Base-by-base conservation (phyloP, 352 stramenopile genomes). In the Globisporangium echinulatum region DNA sequence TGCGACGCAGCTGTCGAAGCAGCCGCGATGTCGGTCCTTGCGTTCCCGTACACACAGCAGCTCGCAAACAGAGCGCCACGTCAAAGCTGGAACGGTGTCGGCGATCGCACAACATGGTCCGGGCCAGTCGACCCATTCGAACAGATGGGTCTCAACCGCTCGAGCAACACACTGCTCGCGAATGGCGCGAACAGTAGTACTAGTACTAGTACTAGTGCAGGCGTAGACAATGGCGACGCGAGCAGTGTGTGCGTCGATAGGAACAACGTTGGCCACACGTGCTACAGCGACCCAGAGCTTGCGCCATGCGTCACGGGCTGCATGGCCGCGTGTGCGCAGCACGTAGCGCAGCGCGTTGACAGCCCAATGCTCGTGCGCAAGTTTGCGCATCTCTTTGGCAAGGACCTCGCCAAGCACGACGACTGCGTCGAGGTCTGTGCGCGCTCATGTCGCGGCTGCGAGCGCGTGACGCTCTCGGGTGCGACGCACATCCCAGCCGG, bases 361-460 rank as follows among this genome's bases (percentile, higher is more conserved):
- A 64, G 69, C 5, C 51, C 68, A n/a, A 51, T 58, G 15, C 70
- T 90, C 13, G 78, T 78, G 52, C 38, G 49, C 11, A 44, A 77
- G 56, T 92, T 90, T 48, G 68, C 64, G 40, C 78, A 88, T 59
- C 59, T 92, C 10, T 90, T 92, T 54, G 80, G 82, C 57, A 87
- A 89, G 53, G 67, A 89, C 46, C 63, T 92, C 53, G 56, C 53
- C 5, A 74, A 75, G n/a, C 76, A 90, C 33, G 82, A 92, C 56
- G 82, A 87, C 56, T 92, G 82, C 52, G 71, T 90, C 17, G 82
- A 90, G 52, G 58, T 66, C 17, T 92, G 82, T 37, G 63, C 77
- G 7, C 59, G 78, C 4, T 77, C 75, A 19, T 92, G 79, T 47
- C 79, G 75, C n/a, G 79, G 73, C 0, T 92, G 82, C 57, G 82